Evolutionary conservation across 805 yeast genomes (phyloP).

Genomic region (Cyberlindnera mississippiensis): DNA sequence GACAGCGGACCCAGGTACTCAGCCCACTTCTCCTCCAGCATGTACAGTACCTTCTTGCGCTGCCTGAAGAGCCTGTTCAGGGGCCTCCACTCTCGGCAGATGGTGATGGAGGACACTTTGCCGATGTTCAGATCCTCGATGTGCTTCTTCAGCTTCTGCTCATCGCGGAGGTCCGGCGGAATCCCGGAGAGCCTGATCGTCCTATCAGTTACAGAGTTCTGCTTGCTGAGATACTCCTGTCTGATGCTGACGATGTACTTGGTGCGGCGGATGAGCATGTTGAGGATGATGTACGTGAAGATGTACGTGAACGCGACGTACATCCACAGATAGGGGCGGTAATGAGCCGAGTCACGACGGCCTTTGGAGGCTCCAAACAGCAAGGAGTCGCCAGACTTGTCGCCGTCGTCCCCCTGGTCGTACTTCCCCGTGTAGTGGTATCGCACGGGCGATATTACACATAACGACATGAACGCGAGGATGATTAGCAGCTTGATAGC

Average conservation of each 20-base stretch:
- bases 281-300: slow-evolving; percentile 67
- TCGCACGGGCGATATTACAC: slow-evolving; percentile 80
- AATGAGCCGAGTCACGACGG: slow-evolving; percentile 34
- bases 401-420: slow-evolving; percentile 47
- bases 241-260: slow-evolving; percentile 69
- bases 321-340: slow-evolving; percentile 69
- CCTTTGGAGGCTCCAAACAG: slow-evolving; percentile 32
- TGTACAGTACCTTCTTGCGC: slow-evolving; percentile 48
- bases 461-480: slow-evolving; percentile 65
- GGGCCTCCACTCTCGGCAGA: slow-evolving; percentile 84
- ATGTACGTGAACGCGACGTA: slow-evolving; percentile 84
- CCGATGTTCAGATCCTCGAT: slow-evolving; percentile 79
- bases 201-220: slow-evolving; percentile 85
- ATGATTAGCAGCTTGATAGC: slow-evolving; percentile 63
- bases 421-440: slow-evolving; percentile 78
- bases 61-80: slow-evolving; percentile 62
- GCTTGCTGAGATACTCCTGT: slow-evolving; percentile 78
- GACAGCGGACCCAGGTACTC: slow-evolving; percentile 48
- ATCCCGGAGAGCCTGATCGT: slow-evolving; percentile 87
- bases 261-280: slow-evolving; percentile 64
- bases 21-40: slow-evolving; percentile 71
- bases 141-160: slow-evolving; percentile 63
- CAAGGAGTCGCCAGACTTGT: slow-evolving; percentile 10
- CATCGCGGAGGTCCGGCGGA: slow-evolving; percentile 75
- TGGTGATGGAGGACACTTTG: slow-evolving; percentile 66